Base-by-base conservation (phyloP, 371 early-diverging fungal genomes). In the Dichotomocladium elegans region DNA sequence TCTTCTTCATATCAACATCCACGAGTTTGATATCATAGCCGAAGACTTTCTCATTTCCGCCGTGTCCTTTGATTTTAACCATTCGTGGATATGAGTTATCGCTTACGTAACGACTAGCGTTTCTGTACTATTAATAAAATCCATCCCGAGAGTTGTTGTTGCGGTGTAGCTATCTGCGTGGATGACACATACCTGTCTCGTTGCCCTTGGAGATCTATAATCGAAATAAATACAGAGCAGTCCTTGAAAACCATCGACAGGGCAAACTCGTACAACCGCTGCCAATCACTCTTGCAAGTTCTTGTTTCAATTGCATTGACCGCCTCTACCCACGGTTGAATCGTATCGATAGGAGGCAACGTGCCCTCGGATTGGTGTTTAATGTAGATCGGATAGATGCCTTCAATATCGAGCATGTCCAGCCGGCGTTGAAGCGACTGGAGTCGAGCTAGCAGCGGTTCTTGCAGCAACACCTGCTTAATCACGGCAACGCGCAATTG, bases 211-310 rank as follows among this genome's bases (percentile, higher is more conserved):
- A 45, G 14, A 5, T 15, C 15, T 4, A 42, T 19, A 9, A 41
- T 53, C 1, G 67, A 54, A 24, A 81, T 62, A 56, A 81, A 70
- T 14, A 83, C 31, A 0, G 86, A 85, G 17, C 79, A 77, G 47
- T 85, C 86, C 47, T 85, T 85, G 19, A 85, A 71, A 14, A 80
- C 79, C 65, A 77, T 76, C 3, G 83, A 79, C 21, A 85, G 37
- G 12, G 81, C 67, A 51, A 70, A 81, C 49, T 81, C 77, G 37
- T 57, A 64, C 0, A 82, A 43, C 11, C 55, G 54, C 10, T 77
- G 79, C 47, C 21, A 21, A 24, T 37, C 17, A 21, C 17, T 21
- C 15, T 15, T 19, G 2, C 17, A 26, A 45, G 25, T 7, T 1
- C 9, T 15, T 3, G 24, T 12, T 24, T 34, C 21, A 34, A 19